A percentile compares a stretch with the other conserved stretches of the same genome.
phyloP scores from a whole-genome alignment of 2,329 filamentous ascomycete species.

The Claviceps sorghi region DNA sequence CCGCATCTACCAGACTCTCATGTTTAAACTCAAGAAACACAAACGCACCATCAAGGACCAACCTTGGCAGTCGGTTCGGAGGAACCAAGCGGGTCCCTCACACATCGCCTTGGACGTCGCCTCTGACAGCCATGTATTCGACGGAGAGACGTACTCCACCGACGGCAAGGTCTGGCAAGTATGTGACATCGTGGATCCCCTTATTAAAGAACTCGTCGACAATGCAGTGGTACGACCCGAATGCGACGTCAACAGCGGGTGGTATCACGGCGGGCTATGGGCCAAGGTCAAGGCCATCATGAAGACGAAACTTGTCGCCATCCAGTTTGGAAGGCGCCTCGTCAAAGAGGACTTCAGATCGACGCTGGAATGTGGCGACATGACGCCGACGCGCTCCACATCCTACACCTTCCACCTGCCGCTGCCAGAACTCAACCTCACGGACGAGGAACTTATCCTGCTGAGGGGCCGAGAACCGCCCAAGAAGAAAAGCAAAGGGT shows the following conservation, averaged over 20 bases:
- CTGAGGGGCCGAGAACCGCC: slow-evolving; percentile 21
- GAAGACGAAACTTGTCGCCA: slow-evolving; percentile 66
- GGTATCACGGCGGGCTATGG: slow-evolving; percentile 70
- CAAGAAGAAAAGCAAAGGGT: slow-evolving; percentile 23
- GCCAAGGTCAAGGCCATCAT: slow-evolving; percentile 76
- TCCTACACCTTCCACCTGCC: slow-evolving; percentile 20
- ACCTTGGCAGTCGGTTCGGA: slow-evolving; percentile 35
- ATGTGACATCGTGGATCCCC: slow-evolving; percentile 76
- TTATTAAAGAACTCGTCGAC: slow-evolving; percentile 52
- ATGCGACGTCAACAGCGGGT: slow-evolving; percentile 59
- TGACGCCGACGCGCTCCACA: slow-evolving; percentile 18
- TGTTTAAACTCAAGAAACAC: slow-evolving; percentile 57
- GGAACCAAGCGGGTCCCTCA: slow-evolving; percentile 22
- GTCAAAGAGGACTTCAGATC: slow-evolving; percentile 22
- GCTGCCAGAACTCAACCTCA: slow-evolving; percentile 21
- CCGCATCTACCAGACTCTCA: slow-evolving; percentile 74
- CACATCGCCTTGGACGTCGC: slow-evolving; percentile 25
- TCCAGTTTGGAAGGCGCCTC: slow-evolving; percentile 41
- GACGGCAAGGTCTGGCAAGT: slow-evolving; percentile 92
- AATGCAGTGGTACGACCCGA: slow-evolving; percentile 41
- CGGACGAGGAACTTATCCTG: slow-evolving; percentile 20
- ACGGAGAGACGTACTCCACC: slow-evolving; percentile 56
- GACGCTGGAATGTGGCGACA: slow-evolving; percentile 20
- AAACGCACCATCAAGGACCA: slow-evolving; percentile 30
- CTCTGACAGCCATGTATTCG: slow-evolving; percentile 59